A percentile compares a stretch with the other conserved stretches of the same genome.
Evolutionary conservation across 169 alveolate genomes (phyloP).

Genomic region (Toxoplasma gondii): DNA sequence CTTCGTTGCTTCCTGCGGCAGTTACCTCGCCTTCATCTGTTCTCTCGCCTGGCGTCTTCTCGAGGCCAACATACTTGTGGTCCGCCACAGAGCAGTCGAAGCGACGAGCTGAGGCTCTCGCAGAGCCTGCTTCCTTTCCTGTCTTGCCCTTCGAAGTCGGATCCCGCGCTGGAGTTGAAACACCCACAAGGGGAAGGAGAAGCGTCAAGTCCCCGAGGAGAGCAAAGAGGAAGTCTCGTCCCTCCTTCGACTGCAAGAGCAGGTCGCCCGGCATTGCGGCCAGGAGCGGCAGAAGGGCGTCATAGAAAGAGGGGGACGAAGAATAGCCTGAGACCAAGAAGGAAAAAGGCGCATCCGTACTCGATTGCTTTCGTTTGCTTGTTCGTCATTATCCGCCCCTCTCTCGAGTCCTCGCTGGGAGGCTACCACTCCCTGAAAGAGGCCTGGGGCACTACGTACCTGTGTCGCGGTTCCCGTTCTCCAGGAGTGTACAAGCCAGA

Average conservation of each 20-base stretch:
- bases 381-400: not conserved
- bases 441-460: too few relatives aligned
- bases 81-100: not conserved
- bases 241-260: not conserved
- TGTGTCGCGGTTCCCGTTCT: too few relatives aligned
- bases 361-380: not conserved
- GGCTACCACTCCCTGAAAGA: not conserved
- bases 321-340: not conserved
- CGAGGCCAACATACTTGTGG: not conserved
- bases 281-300: not conserved
- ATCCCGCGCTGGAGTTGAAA: not conserved
- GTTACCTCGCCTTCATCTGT: not conserved
- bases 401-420: not conserved
- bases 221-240: not conserved
- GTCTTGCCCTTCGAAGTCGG: not conserved
- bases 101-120: not conserved
- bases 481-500: too few relatives aligned
- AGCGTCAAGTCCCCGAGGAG: not conserved
- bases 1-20: not conserved
- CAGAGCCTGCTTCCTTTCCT: not conserved
- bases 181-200: not conserved
- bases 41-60: too few relatives aligned
- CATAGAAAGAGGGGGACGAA: constrained; percentile 4
- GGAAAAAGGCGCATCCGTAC: not conserved
- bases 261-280: not conserved